Base-by-base conservation (phyloP, 164 flowering plant genomes). In the Malania oleifera region DNA sequence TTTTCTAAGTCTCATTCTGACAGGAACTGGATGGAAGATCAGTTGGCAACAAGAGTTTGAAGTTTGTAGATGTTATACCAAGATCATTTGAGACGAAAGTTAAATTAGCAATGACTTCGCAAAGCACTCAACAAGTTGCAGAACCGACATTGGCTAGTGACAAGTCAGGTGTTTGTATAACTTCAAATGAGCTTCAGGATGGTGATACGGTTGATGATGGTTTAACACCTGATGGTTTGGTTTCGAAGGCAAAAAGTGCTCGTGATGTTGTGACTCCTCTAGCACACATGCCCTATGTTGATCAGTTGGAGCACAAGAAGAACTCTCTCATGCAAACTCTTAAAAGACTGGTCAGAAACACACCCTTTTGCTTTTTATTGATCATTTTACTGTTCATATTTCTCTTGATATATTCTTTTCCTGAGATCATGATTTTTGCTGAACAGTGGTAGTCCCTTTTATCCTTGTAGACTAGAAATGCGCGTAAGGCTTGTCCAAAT, bases 221-320 rank as follows among this genome's bases (percentile, higher is more conserved):
- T 41, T 56, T 53, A 17, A 29, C 31, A 20, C 25, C 26, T 22
- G 65, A 67, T 63, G 63, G 52, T 70, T 68, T 73, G 4, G 67
- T 26, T 40, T 59, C 68, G 8, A 85, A 52, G 66, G 75, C 61
- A 29, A 86, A 74, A 78, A 73, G 77, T 77, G 95, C 76, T 9
- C 82, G 97, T 57, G 86, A 85, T 61, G 96, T 67, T 0, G 99
- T 86, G 66, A 81, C 99, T 62, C 95, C 99, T 25, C 86, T 90
- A 56, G 92, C 99, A 55, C 77, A 85, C 63, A 67, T 90, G 87
- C 27, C 92, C 7, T 93, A 93, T 64, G 59, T 50, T 57, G 90
- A 88, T 50, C 99, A 93, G 61, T 75, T 90, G 75, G 95, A 90
- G 72, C 85, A 85, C 63, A 93, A 93, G 77, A 86, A 77, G 76